A percentile compares a stretch with the other conserved stretches of the same genome.
Conservation (phyloP, 2,329 filamentous ascomycete genomes). For the Fusarium sp. region DNA sequence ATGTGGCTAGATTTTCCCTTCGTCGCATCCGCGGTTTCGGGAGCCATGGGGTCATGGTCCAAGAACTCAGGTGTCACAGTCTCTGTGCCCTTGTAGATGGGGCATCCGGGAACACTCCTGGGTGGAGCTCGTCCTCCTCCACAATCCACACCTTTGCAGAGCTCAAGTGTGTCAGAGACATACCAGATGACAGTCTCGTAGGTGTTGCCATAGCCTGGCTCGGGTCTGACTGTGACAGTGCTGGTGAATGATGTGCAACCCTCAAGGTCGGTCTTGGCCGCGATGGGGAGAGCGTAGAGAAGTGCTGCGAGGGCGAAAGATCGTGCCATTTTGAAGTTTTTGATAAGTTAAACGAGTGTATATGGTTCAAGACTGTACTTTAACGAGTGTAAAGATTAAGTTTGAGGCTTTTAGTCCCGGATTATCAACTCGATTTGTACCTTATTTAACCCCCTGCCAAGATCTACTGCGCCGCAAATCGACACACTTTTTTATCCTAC, state of each 20-base stretch:
- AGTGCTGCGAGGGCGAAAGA: slow-evolving; percentile 9
- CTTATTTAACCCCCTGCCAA: slow-evolving; percentile 14
- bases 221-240: slow-evolving; percentile 1
- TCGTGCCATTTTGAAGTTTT: slow-evolving; percentile 1
- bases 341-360: not conserved
- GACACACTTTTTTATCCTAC: not conserved
- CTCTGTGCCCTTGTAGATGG: slow-evolving; percentile 11
- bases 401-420: not conserved
- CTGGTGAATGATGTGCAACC: slow-evolving; percentile 16
- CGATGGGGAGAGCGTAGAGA: not conserved
- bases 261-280: slow-evolving; percentile 3
- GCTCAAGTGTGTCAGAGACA: slow-evolving; percentile 2
- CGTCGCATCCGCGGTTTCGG: no score
- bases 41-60: not conserved
- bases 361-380: not conserved
- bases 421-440: no score
- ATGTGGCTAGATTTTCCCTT: no score
- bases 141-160: slow-evolving; percentile 12
- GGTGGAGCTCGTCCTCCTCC: slow-evolving; percentile 14
- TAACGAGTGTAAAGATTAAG: not conserved
- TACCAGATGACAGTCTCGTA: slow-evolving; percentile 5
- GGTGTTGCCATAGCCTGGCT: slow-evolving; percentile 8
- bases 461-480: not conserved
- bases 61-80: slow-evolving; percentile 8
- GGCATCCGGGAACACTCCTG: slow-evolving; percentile 6